Percentiles rank a stretch among this genome's conserved stretches.
phyloP scores from a whole-genome alignment of 352 stramenopile genomes.

The Pythium dissimile region DNA sequence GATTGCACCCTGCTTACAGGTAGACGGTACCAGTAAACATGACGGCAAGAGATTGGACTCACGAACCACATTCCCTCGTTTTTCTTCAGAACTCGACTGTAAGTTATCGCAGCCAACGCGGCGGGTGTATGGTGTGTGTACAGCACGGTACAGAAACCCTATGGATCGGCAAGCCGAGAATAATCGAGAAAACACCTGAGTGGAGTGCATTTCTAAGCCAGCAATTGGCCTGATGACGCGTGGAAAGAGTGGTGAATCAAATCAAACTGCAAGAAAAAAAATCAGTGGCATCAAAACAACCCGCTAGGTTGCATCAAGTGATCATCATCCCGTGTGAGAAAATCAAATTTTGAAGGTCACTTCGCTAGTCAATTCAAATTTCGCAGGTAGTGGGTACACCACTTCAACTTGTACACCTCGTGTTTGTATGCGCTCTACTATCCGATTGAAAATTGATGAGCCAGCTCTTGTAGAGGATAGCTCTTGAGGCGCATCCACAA shows the following conservation, averaged over 20 bases:
- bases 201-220: no score
- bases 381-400: neutral
- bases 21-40: neutral
- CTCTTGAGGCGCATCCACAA: slow-evolving; percentile 3
- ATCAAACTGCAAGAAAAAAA: neutral
- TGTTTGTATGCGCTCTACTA: slow-evolving; percentile 10
- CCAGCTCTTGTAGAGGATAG: slow-evolving; percentile 2
- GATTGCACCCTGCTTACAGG: neutral
- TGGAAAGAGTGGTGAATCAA: neutral
- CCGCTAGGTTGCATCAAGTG: neutral
- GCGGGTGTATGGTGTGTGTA: no score
- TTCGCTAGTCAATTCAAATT: slow-evolving; percentile 13
- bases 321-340: neutral
- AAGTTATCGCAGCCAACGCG: neutral
- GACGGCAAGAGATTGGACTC: neutral
- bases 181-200: no score
- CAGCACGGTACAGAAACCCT: no score
- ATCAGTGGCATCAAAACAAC: no score
- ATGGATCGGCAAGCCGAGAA: no score
- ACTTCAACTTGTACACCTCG: slow-evolving; percentile 6
- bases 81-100: neutral
- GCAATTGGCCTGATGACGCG: no score
- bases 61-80: neutral
- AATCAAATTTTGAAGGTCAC: slow-evolving; percentile 4
- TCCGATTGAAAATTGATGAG: neutral